These are phyloP conservation scores for Termitomyces sp. DNA, from an alignment of 768 basidiomycete genomes.

Conservation along the genomic window DNA sequence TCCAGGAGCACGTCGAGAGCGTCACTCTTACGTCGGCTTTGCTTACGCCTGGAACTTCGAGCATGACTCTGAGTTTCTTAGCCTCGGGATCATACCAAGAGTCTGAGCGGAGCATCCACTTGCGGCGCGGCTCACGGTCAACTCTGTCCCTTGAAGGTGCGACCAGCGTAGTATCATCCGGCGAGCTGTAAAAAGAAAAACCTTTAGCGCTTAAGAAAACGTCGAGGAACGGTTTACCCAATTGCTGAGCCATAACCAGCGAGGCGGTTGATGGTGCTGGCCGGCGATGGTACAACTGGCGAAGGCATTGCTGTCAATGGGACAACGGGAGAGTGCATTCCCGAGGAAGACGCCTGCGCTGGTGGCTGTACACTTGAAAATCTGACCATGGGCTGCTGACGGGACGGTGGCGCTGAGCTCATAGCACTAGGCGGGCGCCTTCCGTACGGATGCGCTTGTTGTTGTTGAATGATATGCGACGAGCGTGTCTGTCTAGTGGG, in stretches of 20 bases:
- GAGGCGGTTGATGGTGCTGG: conserved; percentile 15
- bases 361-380: conserved; percentile 19
- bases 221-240: conserved; percentile 13
- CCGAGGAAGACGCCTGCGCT: conserved; percentile 17
- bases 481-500: conserved; percentile 11
- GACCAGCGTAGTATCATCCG: conserved; percentile 11
- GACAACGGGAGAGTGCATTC: conserved; percentile 15
- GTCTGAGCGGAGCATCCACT: conserved; percentile 53
- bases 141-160: conserved; percentile 10
- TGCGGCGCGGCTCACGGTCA: conserved; percentile 11
- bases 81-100: conserved; percentile 49
- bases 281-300: conserved; percentile 17
- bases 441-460: conserved; percentile 14
- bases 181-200: conserved; percentile 14
- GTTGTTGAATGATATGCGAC: conserved; percentile 6
- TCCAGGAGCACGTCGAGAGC: conserved; percentile 56
- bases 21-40: conserved; percentile 51
- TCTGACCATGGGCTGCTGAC: conserved; percentile 16
- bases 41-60: conserved; percentile 68
- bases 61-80: conserved; percentile 48
- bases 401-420: conserved; percentile 12
- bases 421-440: conserved; percentile 9
- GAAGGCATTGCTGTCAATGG: conserved; percentile 16
- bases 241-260: conserved; percentile 18
- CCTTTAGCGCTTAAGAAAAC: background rate